Conservation (phyloP, 306 rosid genomes). For the Rosa multiflora region DNA sequence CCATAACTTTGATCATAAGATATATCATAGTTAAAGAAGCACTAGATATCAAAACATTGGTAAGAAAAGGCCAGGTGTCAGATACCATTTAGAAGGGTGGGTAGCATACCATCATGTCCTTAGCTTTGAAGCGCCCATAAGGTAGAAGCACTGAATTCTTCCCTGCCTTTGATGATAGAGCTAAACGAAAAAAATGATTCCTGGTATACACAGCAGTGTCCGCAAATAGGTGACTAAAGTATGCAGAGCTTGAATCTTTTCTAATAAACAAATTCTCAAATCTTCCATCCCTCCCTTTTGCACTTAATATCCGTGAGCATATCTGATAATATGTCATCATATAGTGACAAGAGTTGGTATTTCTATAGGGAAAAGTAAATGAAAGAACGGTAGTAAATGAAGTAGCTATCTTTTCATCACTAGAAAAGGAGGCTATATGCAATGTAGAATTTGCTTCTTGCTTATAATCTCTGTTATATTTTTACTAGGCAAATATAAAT, state of each 20-base stretch:
- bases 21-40: too few species aligned
- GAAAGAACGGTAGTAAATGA: constrained; percentile 22
- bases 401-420: constrained; percentile 21
- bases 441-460: neutral
- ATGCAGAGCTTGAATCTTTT: constrained; percentile 62
- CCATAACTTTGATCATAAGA: too few species aligned
- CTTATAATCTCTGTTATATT: neutral
- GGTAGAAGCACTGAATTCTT: too few species aligned
- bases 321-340: constrained; percentile 56
- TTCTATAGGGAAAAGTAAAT: constrained; percentile 28
- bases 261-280: constrained; percentile 56
- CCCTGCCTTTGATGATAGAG: too few species aligned
- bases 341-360: constrained; percentile 32
- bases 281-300: constrained; percentile 42
- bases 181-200: too few species aligned
- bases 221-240: constrained; percentile 69
- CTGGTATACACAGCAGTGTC: constrained; percentile 41
- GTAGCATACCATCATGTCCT: too few species aligned
- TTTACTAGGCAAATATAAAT: neutral
- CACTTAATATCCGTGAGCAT: constrained; percentile 65
- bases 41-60: too few species aligned
- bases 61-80: too few species aligned
- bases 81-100: too few species aligned
- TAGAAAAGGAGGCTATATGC: constrained; percentile 2
- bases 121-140: too few species aligned